Evolutionary conservation across 306 rosid genomes (phyloP), one percentile per base, ranked within the genome.

Genomic region (Gleditsia sinensis): DNA sequence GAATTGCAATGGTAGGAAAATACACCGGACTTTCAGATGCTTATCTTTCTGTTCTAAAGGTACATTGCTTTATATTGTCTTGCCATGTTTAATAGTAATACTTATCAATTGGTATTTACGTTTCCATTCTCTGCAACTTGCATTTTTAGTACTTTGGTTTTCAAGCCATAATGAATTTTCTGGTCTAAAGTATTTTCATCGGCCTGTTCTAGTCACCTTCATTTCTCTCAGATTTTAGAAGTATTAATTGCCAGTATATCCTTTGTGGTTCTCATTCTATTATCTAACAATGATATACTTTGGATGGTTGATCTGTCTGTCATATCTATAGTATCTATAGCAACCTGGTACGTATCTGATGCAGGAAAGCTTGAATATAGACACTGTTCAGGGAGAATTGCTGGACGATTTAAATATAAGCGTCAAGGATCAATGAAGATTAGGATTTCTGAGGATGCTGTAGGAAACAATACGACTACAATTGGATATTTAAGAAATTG

Each of bases 1-100:
- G 89, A 61, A 91, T 93, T 85, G 96, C 96, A 46, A 86, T 93
- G 87, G 97, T 93, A 45, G 98, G 98, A 55, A 93, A 93, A 84
- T 93, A 93, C 69, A 91, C 98, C 5, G 88, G 85, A 56, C 94
- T 93, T 64, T 82, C 92, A 34, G 98, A 93, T 88, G 85, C 97
- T 60, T 93, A 93, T 82, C 98, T 93, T 67, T 93, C 98, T 71
- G 96, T 93, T 10, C 62, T 81, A 66, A 93, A 91, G 94, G 98
- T 93, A 55, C 32, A 50, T 40, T 20, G 9, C 53, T 40, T 10
- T 50, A 0, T 48, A 12, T 30, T 27, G 9, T 32, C 33, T 72
- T 78, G 5, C 50, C 33, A 11, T 61, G 32, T 20, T 43, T 60
- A 13, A 34, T 67, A 14, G 42, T 53, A 45, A 28, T 25, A 23